phyloP scores from a whole-genome alignment of 106 monocot genomes.

The Triglochin maritima region DNA sequence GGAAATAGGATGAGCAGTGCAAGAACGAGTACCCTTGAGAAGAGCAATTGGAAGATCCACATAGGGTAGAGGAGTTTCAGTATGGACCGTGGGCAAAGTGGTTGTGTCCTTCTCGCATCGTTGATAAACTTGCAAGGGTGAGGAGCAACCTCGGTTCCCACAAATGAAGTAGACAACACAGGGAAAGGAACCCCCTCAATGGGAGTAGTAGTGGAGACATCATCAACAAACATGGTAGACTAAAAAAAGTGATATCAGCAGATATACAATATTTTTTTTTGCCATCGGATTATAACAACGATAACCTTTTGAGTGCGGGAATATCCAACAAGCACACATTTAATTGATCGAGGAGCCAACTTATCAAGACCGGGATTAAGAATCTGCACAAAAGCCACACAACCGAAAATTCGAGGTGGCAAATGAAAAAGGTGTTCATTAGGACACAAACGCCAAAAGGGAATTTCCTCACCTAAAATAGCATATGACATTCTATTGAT shows the following conservation, averaged over 20 bases:
- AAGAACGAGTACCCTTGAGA: background rate
- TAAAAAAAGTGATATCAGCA: background rate
- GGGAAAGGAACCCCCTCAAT: no score
- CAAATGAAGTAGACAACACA: no score
- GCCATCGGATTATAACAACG: background rate
- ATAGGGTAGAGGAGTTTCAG: background rate
- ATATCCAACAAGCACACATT: background rate
- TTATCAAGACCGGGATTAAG: background rate
- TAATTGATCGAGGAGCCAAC: background rate
- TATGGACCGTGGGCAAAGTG: background rate
- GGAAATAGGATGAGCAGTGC: background rate
- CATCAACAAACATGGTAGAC: no score
- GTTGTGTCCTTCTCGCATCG: background rate
- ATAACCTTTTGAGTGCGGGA: background rate
- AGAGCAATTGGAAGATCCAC: background rate
- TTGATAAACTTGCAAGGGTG: no score
- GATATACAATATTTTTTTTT: background rate
- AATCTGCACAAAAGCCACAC: background rate
- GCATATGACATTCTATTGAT: background rate
- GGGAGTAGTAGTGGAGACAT: no score
- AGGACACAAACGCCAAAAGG: background rate
- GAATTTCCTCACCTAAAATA: background rate
- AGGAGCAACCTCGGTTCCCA: no score
- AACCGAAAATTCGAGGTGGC: background rate
- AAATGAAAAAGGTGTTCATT: background rate